Base-by-base conservation (phyloP, 129 eudicot species). In the Logfia minima region DNA sequence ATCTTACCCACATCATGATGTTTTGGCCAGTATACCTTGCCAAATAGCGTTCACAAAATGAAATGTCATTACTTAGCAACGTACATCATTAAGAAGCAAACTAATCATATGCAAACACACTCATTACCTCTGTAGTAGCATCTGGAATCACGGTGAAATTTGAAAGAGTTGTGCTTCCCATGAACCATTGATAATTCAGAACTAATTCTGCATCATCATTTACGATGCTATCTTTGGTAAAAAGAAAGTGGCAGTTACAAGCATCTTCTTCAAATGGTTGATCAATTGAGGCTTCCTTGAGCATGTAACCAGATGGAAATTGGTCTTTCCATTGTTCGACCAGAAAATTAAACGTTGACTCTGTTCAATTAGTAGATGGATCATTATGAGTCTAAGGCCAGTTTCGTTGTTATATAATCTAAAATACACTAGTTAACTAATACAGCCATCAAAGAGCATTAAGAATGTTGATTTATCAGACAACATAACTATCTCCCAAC, bases 241-340 rank as follows among this genome's bases (percentile, higher is more conserved):
- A 95, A 39, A 86, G 83, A 79, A 95, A 95, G 83, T 95, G 96
- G 77, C 97, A 95, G 84, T 81, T 81, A 77, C 96, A 91, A 75
- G 97, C 96, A 91, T 95, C 99, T 85, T 88, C 97, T 81, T 85
- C 97, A 85, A 80, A 95, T 59, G 99, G 99, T 68, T 77, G 86
- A 71, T 89, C 97, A 39, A 88, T 78, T 18, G 86, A 91, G 56
- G 96, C 96, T 76, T 87, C 92, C 81, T 83, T 84, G 37, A 95
- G 90, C 74, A 85, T 80, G 84, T 89, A 95, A 23, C 96, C 99
- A 43, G 87, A 83, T 60, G 97, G 97, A 61, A 95, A 85, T 62
- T 89, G 89, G 70, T 91, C 88, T 80, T 88, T 90, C 99, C 99
- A 95, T 77, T 86, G 92, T 77, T 86, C 96, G 5, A 92, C 86